These are phyloP conservation scores for Lactifluus rugatus DNA, from an alignment of 768 basidiomycete genomes.

Conservation along the genomic window DNA sequence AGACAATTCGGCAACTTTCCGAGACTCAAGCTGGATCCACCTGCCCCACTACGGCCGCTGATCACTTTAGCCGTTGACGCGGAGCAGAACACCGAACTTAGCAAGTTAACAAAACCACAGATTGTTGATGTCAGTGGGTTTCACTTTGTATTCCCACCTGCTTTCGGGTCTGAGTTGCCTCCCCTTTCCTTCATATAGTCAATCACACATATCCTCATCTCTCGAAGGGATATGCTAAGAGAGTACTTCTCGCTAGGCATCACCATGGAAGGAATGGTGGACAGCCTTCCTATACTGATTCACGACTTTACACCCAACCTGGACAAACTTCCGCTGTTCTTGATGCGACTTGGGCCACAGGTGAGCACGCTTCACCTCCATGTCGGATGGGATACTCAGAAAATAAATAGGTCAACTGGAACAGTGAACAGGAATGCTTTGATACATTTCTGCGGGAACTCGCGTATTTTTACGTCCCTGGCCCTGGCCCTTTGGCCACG, in stretches of 20 bases:
- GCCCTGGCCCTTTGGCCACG: slow-evolving; percentile 31
- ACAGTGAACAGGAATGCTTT: slow-evolving; percentile 77
- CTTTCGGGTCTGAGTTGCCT: background rate
- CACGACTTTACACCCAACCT: slow-evolving; percentile 86
- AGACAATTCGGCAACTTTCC: slow-evolving; percentile 83
- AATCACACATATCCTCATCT: slow-evolving; percentile 51
- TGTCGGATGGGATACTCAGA: background rate
- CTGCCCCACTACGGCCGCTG: slow-evolving; percentile 62
- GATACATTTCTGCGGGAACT: slow-evolving; percentile 77
- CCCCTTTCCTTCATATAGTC: slow-evolving; percentile 32
- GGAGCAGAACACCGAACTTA: slow-evolving; percentile 44
- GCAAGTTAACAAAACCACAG: slow-evolving; percentile 45
- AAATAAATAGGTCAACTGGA: slow-evolving; percentile 74
- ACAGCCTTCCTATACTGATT: slow-evolving; percentile 72
- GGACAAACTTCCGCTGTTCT: slow-evolving; percentile 78
- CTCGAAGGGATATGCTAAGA: slow-evolving; percentile 69
- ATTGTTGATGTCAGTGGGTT: slow-evolving; percentile 56
- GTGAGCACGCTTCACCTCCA: slow-evolving; percentile 24
- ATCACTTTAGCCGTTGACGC: slow-evolving; percentile 70
- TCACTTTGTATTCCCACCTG: background rate
- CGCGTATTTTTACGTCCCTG: slow-evolving; percentile 82
- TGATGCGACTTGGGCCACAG: slow-evolving; percentile 90
- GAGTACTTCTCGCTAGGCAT: slow-evolving; percentile 87
- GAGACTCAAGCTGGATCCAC: slow-evolving; percentile 70
- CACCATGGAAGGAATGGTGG: slow-evolving; percentile 53